Percentiles rank a stretch among this genome's conserved stretches.
Conservation (phyloP, 768 basidiomycete species). For the Lentinula sp. region DNA sequence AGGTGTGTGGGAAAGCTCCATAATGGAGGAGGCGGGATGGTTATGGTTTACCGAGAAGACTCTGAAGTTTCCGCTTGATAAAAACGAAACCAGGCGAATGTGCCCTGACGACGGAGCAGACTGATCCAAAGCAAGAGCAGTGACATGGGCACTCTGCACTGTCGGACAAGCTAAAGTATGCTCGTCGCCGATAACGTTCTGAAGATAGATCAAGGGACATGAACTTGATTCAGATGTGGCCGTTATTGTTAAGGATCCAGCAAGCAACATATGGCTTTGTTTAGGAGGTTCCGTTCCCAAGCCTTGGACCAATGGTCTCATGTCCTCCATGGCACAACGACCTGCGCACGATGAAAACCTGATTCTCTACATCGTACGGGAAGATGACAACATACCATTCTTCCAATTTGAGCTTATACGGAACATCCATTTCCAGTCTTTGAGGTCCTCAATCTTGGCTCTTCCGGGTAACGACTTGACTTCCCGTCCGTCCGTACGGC, state of each 20-base stretch:
- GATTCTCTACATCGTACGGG: constrained; percentile 8
- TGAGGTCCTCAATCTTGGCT: constrained; percentile 30
- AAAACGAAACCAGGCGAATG: constrained; percentile 49
- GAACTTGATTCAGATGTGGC: constrained; percentile 38
- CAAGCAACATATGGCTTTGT: constrained; percentile 44
- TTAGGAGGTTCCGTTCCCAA: not conserved
- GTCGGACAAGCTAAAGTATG: constrained; percentile 42
- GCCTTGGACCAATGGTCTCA: not conserved
- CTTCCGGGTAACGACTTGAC: constrained; percentile 54
- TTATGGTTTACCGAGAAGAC: constrained; percentile 50
- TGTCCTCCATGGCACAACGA: constrained; percentile 44
- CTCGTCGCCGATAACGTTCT: constrained; percentile 22
- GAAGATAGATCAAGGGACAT: constrained; percentile 31
- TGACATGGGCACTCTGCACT: constrained; percentile 35
- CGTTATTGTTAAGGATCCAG: constrained; percentile 53
- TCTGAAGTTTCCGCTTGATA: constrained; percentile 64
- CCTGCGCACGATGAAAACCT: constrained; percentile 35
- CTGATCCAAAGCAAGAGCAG: constrained; percentile 70
- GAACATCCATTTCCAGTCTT: constrained; percentile 87
- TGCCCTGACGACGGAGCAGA: constrained; percentile 43
- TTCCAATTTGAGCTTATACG: constrained; percentile 80
- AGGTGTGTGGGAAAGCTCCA: constrained; percentile 46
- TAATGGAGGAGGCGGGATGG: constrained; percentile 32
- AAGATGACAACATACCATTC: constrained; percentile 43
- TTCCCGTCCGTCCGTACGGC: constrained; percentile 50